These are phyloP conservation scores for Eucalyptus regnans DNA, from an alignment of 345 rosid genomes.

Conservation along the genomic window DNA sequence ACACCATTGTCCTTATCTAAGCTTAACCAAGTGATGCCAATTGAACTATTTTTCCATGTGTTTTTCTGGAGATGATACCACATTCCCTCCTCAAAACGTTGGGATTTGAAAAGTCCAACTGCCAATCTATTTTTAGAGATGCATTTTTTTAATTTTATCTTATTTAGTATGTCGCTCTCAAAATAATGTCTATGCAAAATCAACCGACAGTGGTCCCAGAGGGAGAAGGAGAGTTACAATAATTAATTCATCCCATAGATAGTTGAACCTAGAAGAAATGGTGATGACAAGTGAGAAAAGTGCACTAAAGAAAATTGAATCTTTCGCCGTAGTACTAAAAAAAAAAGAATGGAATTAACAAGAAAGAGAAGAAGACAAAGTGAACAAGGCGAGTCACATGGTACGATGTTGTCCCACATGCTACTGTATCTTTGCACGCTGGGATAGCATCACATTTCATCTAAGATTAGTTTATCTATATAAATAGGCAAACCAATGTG, in stretches of 20 bases:
- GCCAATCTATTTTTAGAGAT: not conserved
- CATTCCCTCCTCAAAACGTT: not conserved
- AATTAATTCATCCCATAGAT: not conserved
- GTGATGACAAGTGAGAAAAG: not conserved
- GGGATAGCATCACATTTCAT: not conserved
- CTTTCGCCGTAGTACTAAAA: not conserved
- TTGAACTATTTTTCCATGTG: not conserved
- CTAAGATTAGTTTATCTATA: not conserved
- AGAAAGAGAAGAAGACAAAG: not conserved
- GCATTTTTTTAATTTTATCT: not conserved
- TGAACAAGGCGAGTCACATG: not conserved
- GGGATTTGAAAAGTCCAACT: not conserved
- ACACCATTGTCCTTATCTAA: not conserved
- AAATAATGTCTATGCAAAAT: not conserved
- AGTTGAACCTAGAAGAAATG: not conserved
- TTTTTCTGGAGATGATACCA: not conserved
- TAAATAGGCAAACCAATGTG: not conserved
- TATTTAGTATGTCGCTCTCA: not conserved
- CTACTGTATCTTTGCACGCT: not conserved
- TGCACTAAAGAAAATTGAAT: not conserved
- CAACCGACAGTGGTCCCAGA: not conserved
- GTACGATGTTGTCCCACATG: not conserved
- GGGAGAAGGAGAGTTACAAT: not conserved
- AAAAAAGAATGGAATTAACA: not conserved
- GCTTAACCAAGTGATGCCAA: not conserved